phyloP scores from a whole-genome alignment of 2,329 filamentous ascomycete genomes.

The Paecilomyces niveus region DNA sequence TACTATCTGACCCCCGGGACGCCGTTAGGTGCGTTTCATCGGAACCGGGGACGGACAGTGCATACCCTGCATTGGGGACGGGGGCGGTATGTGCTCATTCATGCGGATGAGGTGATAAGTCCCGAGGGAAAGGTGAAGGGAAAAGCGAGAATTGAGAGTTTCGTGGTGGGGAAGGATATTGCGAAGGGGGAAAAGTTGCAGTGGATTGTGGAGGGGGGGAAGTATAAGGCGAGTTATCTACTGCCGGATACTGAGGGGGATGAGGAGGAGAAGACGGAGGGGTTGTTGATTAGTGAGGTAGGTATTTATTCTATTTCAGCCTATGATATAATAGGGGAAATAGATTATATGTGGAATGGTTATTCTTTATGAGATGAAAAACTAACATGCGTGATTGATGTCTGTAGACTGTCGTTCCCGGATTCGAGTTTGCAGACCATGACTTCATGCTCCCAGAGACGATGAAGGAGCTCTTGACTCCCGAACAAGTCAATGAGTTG shows the following conservation, averaged over 20 bases:
- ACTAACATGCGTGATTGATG: not conserved
- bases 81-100: slow-evolving; percentile 58
- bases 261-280: slow-evolving; percentile 33
- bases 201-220: slow-evolving; percentile 63
- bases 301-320: slow-evolving; percentile 7
- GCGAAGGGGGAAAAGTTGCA: slow-evolving; percentile 54
- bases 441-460: slow-evolving; percentile 53
- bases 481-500: slow-evolving; percentile 45
- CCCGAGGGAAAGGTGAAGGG: slow-evolving; percentile 7
- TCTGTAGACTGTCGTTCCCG: slow-evolving; percentile 53
- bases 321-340: too few species aligned
- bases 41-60: slow-evolving; percentile 55
- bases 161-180: slow-evolving; percentile 55
- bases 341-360: too few species aligned
- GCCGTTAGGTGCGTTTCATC: slow-evolving; percentile 56
- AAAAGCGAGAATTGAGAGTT: slow-evolving; percentile 54
- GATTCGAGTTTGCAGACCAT: slow-evolving; percentile 61
- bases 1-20: slow-evolving; percentile 55
- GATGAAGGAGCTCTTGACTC: slow-evolving; percentile 47
- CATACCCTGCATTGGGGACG: slow-evolving; percentile 60
- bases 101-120: slow-evolving; percentile 42
- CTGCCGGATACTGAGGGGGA: slow-evolving; percentile 39
- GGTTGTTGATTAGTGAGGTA: slow-evolving; percentile 58
- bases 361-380: not conserved
- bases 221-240: slow-evolving; percentile 59